These are phyloP conservation scores for Laburnicola sp. DNA, from an alignment of 2,329 filamentous ascomycete species.

Conservation along the genomic window DNA sequence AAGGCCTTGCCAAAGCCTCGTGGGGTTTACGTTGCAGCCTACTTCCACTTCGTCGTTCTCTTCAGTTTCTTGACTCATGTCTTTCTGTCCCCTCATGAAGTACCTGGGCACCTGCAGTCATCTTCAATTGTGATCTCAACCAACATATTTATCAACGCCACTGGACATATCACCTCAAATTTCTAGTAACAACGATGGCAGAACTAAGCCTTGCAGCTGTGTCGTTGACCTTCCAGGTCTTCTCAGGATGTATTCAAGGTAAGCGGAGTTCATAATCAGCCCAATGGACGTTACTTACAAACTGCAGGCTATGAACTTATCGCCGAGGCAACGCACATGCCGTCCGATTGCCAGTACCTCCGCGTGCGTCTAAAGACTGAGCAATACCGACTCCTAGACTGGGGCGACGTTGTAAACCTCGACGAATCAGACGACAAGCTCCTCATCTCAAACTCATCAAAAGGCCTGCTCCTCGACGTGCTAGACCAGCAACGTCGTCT, in stretches of 20 bases:
- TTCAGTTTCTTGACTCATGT: not conserved
- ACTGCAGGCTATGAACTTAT: constrained; percentile 43
- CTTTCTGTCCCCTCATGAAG: no score
- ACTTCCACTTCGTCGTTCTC: constrained; percentile 8
- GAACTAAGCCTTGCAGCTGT: constrained; percentile 31
- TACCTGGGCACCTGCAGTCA: no score
- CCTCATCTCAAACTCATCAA: constrained; percentile 37
- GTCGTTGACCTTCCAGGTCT: constrained; percentile 43
- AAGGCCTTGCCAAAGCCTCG: constrained; percentile 24
- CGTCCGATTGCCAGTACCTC: constrained; percentile 37
- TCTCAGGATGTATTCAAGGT: constrained; percentile 45
- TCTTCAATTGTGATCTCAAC: no score
- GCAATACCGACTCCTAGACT: constrained; percentile 44
- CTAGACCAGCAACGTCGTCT: constrained; percentile 41
- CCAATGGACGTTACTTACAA: not conserved
- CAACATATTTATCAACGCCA: no score
- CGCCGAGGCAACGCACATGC: constrained; percentile 40
- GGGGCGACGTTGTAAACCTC: constrained; percentile 40
- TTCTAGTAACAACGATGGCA: constrained; percentile 30
- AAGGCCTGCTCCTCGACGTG: constrained; percentile 40
- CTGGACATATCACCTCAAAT: no score
- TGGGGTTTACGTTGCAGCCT: constrained; percentile 25
- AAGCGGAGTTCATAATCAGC: not conserved
- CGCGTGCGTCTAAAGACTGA: constrained; percentile 45
- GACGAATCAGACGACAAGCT: constrained; percentile 39